Evolutionary conservation across 2,329 filamentous ascomycete genomes (phyloP), one percentile per base, ranked within the genome.

Genomic region (Exophiala alcalophila): DNA sequence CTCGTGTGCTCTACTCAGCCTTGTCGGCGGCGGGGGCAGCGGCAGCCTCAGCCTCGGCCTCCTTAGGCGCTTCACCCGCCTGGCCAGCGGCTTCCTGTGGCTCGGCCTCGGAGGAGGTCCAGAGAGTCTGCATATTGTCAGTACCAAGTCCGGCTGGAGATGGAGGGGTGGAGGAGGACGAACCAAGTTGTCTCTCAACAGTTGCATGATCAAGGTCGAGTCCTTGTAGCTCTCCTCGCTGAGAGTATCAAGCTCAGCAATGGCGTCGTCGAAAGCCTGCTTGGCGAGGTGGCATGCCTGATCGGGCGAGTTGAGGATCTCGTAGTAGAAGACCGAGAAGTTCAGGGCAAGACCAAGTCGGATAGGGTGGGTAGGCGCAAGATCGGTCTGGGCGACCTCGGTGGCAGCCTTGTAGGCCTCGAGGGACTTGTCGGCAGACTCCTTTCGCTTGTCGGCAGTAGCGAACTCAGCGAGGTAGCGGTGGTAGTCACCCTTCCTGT

Each of bases 191-290:
- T 96, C 90, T 67, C 90, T 86, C 66, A 96, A 84, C 53, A 96
- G 85, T 78, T 96, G 90, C 90, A 96, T 96, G 74, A 96, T 96
- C 62, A 96, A 83, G 54, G 90, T 96, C 32, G 88, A 94, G 77
- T 96, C 90, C 82, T 94, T 94, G 86, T 96, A 96, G 80, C 87
- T 94, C 80, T 96, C 90, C 81, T 96, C 90, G 68, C 86, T 94
- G 59, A 96, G 77, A 59, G 90, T 95, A 70, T 96, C 90, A 58
- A 96, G 86, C 78, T 96, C 89, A 62, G 90, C 90, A 80, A 96
- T 96, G 58, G 91, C 91, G 72, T 97, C 91, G 64, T 94, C 88
- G 65, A 94, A 94, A 47, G 87, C 87, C 70, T 91, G 86, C 81
- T 94, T 94, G 71, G 88, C 91, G 59, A 96, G 83, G 71, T 95